Evolutionary conservation across 371 early-diverging fungal genomes (phyloP).

Genomic region (Nematocida parisii): DNA sequence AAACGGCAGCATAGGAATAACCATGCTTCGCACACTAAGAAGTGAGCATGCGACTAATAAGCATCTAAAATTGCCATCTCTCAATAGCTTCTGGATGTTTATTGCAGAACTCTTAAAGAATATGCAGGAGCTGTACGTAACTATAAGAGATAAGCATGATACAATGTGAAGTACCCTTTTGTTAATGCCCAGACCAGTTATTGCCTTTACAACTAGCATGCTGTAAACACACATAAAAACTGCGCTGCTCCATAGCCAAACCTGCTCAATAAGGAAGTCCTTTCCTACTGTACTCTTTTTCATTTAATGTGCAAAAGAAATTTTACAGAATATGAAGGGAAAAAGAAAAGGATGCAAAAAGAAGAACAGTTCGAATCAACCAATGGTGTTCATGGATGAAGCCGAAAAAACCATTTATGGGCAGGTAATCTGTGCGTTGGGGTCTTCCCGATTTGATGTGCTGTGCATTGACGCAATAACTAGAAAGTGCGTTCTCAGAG

Average conservation of each 20-base stretch:
- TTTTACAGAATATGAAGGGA: conserved; percentile 45
- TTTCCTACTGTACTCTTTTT: conserved; percentile 2
- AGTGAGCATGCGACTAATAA: conserved; percentile 41
- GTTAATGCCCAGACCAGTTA: conserved; percentile 6
- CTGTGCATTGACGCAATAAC: conserved; percentile 85
- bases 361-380: conserved; percentile 52
- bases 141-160: conserved; percentile 31
- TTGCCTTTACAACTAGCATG: conserved; percentile 20
- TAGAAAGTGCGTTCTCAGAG: conserved; percentile 89
- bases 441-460: conserved; percentile 88
- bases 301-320: conserved; percentile 43
- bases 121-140: conserved; percentile 35
- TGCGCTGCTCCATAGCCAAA: conserved; percentile 34
- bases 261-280: conserved; percentile 1
- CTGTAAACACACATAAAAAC: conserved; percentile 13
- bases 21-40: conserved; percentile 20
- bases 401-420: conserved; percentile 74
- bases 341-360: conserved; percentile 58
- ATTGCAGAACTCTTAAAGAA: conserved; percentile 41
- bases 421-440: conserved; percentile 84
- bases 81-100: conserved; percentile 54
- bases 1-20: conserved; percentile 63
- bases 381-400: conserved; percentile 65
- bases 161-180: conserved; percentile 38
- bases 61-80: conserved; percentile 52